Base-by-base conservation (phyloP, 208 protist genomes). In the Crithidia sp. region DNA sequence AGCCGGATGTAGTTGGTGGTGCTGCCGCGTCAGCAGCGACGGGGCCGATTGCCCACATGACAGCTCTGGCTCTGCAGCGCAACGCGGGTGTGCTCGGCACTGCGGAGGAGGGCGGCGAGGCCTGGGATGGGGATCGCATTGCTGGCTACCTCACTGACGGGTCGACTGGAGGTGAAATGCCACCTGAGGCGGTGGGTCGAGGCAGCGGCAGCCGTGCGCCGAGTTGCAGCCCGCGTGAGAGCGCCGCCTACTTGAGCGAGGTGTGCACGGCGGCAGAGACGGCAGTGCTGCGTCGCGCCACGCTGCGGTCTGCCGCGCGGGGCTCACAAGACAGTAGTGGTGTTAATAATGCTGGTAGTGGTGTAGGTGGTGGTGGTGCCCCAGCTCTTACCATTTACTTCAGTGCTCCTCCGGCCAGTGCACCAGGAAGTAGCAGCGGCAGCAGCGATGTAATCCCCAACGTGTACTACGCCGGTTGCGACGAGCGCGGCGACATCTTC, bases 61-160 rank as follows among this genome's bases (percentile, higher is more conserved):
- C 74, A 8, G 49, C 67, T 8, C 39, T 79, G 58, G 78, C 84
- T 19, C 75, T 92, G 36, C 82, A 94, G 58, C 72, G 83, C 50
- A 92, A 90, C 71, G 45, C 59, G 13, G 85, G 86, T 37, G 63
- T 82, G 41, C 47, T 56, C 37, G 60, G 47, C 43, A 28, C 28
- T 28, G 68, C 67, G 2, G 81, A 81, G 14, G 43, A 44, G 5
- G 58, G 56, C n/a, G 67, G 16, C 9, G 37, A 12, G 2, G 45
- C 41, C 2, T 17, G 16, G n/a, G 41, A 52, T 28, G 4, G 7
- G 5, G 45, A 52, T 19, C 7, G 17, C 7, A 13, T 66, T 7
- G 14, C 7, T 17, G 61, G 61, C 28, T 66, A 66, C 61, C 10
- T 55, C 43, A 41, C 61, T 2, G 45, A 68, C 17, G 65, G 19